Percentiles rank a stretch among this genome's conserved stretches.
Evolutionary conservation across 805 yeast genomes (phyloP).

Genomic region (Candida xyloterini): DNA sequence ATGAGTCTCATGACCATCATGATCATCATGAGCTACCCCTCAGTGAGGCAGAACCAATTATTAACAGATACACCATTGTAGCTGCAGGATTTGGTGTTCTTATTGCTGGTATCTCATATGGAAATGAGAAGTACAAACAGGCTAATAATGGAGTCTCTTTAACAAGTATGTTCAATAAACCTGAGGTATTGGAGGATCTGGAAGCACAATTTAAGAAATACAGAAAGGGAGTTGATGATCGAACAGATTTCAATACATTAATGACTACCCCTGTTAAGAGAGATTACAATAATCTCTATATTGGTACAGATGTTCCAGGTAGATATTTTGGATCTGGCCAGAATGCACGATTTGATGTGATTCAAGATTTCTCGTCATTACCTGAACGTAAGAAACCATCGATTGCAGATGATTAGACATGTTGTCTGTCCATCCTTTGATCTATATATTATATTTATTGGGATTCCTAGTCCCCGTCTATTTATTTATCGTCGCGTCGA

Average conservation of each 20-base stretch:
- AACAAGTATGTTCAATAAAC: slow-evolving; percentile 17
- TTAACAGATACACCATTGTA: slow-evolving; percentile 26
- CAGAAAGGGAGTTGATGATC: slow-evolving; percentile 23
- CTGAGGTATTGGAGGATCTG: slow-evolving; percentile 18
- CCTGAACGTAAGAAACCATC: slow-evolving; percentile 32
- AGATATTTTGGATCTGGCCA: slow-evolving; percentile 28
- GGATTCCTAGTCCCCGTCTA: not conserved
- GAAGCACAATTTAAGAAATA: slow-evolving; percentile 24
- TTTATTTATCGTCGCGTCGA: slow-evolving; percentile 16
- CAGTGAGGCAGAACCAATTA: slow-evolving; percentile 29
- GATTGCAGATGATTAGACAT: not conserved
- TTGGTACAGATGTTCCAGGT: slow-evolving; percentile 33
- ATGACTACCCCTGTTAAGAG: slow-evolving; percentile 17
- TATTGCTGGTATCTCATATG: slow-evolving; percentile 44
- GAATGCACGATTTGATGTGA: slow-evolving; percentile 26
- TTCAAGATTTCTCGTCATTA: slow-evolving; percentile 26
- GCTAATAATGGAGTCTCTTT: slow-evolving; percentile 37
- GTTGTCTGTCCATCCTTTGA: not conserved
- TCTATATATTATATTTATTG: slow-evolving; percentile 8
- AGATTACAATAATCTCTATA: slow-evolving; percentile 16
- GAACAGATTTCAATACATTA: slow-evolving; percentile 21
- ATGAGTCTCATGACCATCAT: slow-evolving; percentile 12
- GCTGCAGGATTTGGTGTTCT: slow-evolving; percentile 19
- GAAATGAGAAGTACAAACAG: slow-evolving; percentile 48
- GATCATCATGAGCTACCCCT: slow-evolving; percentile 21